phyloP scores from a whole-genome alignment of 2,329 filamentous ascomycete species.

The Fusarium armeniacum region DNA sequence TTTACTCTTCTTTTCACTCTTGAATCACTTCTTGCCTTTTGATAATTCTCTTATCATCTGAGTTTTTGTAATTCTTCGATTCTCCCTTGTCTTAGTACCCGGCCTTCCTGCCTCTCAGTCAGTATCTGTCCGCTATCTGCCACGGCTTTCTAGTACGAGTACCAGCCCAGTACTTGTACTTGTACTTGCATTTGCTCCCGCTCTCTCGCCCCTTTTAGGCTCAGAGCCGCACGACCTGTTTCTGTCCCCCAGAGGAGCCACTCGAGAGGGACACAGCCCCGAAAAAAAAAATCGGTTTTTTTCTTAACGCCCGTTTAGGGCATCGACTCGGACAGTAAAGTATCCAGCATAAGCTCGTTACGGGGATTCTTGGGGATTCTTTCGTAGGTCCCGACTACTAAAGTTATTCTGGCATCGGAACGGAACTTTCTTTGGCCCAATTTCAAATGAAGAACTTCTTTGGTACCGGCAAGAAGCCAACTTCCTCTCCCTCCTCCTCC shows the following conservation, averaged over 20 bases:
- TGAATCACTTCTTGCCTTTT: constrained; percentile 18
- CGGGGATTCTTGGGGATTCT: constrained; percentile 53
- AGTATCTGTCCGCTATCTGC: not conserved
- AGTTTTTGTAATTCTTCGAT: constrained; percentile 29
- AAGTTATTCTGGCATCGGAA: constrained; percentile 28
- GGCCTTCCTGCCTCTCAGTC: not conserved
- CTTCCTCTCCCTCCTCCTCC: constrained; percentile 28
- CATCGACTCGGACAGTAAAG: constrained; percentile 51
- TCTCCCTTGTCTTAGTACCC: constrained; percentile 5
- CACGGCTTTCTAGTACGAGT: constrained; percentile 1
- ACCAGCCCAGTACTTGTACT: constrained; percentile 1
- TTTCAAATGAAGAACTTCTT: constrained; percentile 66
- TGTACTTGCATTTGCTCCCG: constrained; percentile 7
- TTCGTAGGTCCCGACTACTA: constrained; percentile 30
- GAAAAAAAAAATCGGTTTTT: constrained; percentile 49
- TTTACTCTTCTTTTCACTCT: not conserved
- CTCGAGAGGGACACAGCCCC: constrained; percentile 44
- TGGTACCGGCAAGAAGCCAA: constrained; percentile 59
- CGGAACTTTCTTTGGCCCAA: constrained; percentile 48
- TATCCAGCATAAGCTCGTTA: constrained; percentile 59
- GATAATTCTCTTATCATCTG: constrained; percentile 4
- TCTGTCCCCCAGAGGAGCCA: constrained; percentile 34
- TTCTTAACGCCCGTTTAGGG: constrained; percentile 54
- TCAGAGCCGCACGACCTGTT: constrained; percentile 41
- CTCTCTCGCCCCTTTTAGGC: constrained; percentile 38